Evolutionary conservation across 768 basidiomycete genomes (phyloP), one percentile per base, ranked within the genome.

Genomic region (Suillus placidus): DNA sequence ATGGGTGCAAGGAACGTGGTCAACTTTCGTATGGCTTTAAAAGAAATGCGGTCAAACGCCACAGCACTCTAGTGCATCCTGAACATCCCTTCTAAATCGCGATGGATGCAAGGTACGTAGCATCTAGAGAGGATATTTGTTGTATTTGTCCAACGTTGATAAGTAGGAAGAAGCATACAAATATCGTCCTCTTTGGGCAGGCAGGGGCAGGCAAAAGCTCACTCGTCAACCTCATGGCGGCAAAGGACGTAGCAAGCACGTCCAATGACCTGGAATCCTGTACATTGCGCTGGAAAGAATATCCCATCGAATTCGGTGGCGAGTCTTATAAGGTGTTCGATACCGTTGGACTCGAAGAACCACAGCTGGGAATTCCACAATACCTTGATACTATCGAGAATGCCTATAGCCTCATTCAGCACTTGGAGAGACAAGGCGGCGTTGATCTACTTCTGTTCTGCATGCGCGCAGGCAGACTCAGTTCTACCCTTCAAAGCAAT

Each of bases 161-260:
- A 2, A 34, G 32, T 34, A 20, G 18, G 2, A 55, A 72, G 40
- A 83, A n/a, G 16, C 40, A 18, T 42, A 18, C 7, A 49, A 49
- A 82, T 42, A 70, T 83, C 47, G 69, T 83, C 3, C 64, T 84
- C 23, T 82, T 82, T 49, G 82, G 82, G 6, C 80, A 81, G 65
- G 73, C 78, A 1, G 80, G 82, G 23, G 66, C 74, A n/a, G 76
- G 75, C 7, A 76, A 78, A 60, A 75, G 75, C 52, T 71, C 73
- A 1, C 71, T 76, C 34, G 70, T 76, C 63, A 76, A 78, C 40
- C 73, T 76, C 26, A 75, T 78, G 62, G 74, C 75, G 12, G 73
- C 61, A 14, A 12, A 26, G 30, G 13, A 64, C 2, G 20, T 76
- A 18, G 75, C 75, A 34, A 34, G 61, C 32, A 75, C 76, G 23